Conservation (phyloP, 305 asterid species). For the Vinca major region DNA sequence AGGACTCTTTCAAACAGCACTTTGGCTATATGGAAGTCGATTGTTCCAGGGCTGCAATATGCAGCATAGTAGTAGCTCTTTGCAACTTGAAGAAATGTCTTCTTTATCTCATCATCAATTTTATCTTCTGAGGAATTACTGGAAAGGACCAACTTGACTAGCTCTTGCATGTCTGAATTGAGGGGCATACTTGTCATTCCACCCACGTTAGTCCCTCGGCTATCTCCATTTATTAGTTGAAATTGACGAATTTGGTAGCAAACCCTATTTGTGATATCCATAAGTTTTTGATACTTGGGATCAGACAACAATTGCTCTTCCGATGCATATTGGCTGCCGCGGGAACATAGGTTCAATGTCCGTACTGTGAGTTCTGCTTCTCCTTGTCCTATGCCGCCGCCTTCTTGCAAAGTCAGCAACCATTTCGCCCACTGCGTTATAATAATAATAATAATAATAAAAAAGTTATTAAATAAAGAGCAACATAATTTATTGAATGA, state of each 20-base stretch:
- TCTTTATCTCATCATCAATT: constrained; percentile 36
- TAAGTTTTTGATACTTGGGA: constrained; percentile 39
- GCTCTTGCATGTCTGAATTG: constrained; percentile 49
- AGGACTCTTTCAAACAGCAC: constrained; percentile 56
- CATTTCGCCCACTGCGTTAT: constrained; percentile 59
- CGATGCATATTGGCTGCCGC: constrained; percentile 12
- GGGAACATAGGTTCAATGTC: constrained; percentile 35
- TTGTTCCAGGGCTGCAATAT: constrained; percentile 37
- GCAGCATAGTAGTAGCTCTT: constrained; percentile 60
- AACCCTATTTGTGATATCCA: constrained; percentile 26
- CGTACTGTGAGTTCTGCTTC: constrained; percentile 46
- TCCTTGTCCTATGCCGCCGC: constrained; percentile 20
- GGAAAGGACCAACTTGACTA: constrained; percentile 41
- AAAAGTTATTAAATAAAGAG: too few species aligned
- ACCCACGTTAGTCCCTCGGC: not conserved
- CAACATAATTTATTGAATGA: too few species aligned
- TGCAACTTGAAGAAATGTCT: constrained; percentile 47
- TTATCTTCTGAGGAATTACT: constrained; percentile 19
- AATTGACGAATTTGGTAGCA: constrained; percentile 33
- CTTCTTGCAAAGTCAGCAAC: constrained; percentile 35
- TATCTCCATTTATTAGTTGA: constrained; percentile 22
- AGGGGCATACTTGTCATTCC: constrained; percentile 26
- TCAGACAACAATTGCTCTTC: constrained; percentile 27
- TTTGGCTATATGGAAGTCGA: constrained; percentile 51
- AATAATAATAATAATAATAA: too few species aligned